Base-by-base conservation (phyloP, 495 filamentous ascomycete genomes). In the Xeromyces bisporus region DNA sequence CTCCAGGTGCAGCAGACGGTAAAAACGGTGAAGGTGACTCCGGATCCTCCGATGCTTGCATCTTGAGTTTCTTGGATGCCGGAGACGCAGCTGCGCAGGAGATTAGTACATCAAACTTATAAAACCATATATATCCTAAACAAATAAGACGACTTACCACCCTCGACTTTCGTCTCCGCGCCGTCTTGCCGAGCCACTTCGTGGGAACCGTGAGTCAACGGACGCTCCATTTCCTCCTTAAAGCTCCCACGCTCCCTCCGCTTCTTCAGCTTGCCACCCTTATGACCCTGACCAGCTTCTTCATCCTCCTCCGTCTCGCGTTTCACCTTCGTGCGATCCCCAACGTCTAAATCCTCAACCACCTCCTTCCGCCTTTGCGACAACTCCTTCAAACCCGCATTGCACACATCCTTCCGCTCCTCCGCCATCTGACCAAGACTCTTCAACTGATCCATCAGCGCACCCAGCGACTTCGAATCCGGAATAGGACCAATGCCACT, bases 321-420 rank as follows among this genome's bases (percentile, higher is more conserved):
- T 39, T 68, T 68, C 47, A 66, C 47, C 35, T 56, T 66, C 29
- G 51, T 42, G 35, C 55, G 59, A n/a, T 55, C 53, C 32, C 52
- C 44, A 28, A 57, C 48, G 16, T 68, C 64, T 2, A 51, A 44
- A 7, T 73, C 64, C 30, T 78, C 61, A n/a, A 54, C 42, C n/a
- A 58, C 53, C 12, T 68, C 62, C 43, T 78, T 78, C 23, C 74
- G 66, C 40, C 61, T 69, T 33, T 68, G 58, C 6, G 71, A 71
- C 32, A 83, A 59, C 33, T 77, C 65, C 20, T 79, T 63, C 71
- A 85, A 83, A 14, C 73, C 78, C 7, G 65, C 66, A 49, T 85
- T 77, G 51, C 74, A 82, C 25, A 65, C 54, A 11, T 59, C 56
- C 3, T 67, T 68, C 7, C 78, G 62, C 17, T 60, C 55, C 35